These are phyloP conservation scores for Paraconiothyrium brasiliense DNA, from an alignment of 2,329 filamentous ascomycete genomes.

Conservation along the genomic window DNA sequence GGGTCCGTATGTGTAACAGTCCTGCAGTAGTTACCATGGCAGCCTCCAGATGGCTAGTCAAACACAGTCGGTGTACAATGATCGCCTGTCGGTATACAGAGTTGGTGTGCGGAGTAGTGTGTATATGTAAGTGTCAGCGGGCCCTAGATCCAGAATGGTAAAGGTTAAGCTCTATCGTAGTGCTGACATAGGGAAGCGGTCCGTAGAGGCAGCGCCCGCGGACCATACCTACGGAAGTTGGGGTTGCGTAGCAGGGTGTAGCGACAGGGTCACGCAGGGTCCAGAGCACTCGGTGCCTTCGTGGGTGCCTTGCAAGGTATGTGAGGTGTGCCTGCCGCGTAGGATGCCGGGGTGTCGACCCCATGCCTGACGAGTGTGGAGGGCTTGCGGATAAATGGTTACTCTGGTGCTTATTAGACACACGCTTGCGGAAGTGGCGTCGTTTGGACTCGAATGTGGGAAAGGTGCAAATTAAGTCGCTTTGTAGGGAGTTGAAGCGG, in stretches of 20 bases:
- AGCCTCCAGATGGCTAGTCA: too few species aligned
- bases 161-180: constrained; percentile 7
- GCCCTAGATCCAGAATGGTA: neutral
- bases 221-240: constrained; percentile 1
- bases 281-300: neutral
- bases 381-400: neutral
- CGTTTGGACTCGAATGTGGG: neutral
- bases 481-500: neutral
- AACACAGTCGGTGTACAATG: neutral
- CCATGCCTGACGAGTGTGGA: neutral
- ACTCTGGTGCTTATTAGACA: neutral
- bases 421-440: neutral
- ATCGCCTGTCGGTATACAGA: neutral
- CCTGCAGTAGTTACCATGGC: too few species aligned
- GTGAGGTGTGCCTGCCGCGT: neutral
- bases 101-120: neutral
- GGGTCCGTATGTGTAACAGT: neutral
- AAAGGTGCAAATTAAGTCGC: neutral
- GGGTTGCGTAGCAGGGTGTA: neutral
- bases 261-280: constrained; percentile 1
- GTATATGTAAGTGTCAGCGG: neutral
- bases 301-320: neutral
- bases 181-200: constrained; percentile 12
- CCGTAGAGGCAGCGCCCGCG: constrained; percentile 5
- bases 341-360: neutral